A percentile compares a stretch with the other conserved stretches of the same genome.
These are phyloP conservation scores for Xylariomycetidae sp. DNA, from an alignment of 2,329 filamentous ascomycete species.

Conservation along the genomic window DNA sequence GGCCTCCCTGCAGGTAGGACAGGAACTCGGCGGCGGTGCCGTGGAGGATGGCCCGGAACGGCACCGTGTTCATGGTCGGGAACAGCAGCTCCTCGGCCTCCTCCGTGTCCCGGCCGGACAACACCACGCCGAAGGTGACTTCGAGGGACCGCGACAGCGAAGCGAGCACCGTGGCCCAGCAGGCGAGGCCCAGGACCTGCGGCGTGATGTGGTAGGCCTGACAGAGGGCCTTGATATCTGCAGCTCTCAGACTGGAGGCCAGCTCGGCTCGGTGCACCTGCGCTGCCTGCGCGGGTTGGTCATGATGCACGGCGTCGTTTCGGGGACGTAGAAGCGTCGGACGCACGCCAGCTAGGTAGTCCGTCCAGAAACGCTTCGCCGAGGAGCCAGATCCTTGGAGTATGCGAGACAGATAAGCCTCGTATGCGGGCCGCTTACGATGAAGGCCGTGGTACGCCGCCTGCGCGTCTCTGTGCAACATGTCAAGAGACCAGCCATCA, in stretches of 20 bases:
- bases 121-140: conserved; percentile 73
- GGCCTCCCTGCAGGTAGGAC: conserved; percentile 65
- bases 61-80: conserved; percentile 88
- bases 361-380: conserved; percentile 62
- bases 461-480: conserved; percentile 66
- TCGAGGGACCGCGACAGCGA: conserved; percentile 60
- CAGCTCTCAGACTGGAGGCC: conserved; percentile 34
- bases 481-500: conserved; percentile 75
- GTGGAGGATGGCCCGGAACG: conserved; percentile 66
- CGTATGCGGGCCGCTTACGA: conserved; percentile 39
- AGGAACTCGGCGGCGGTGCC: conserved; percentile 61
- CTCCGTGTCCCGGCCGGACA: conserved; percentile 77
- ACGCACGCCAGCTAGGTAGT: conserved; percentile 50
- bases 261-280: conserved; percentile 38
- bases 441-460: conserved; percentile 51
- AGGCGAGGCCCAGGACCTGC: conserved; percentile 70
- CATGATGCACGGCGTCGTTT: background rate
- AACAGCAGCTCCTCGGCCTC: conserved; percentile 65
- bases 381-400: conserved; percentile 35
- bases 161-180: conserved; percentile 68
- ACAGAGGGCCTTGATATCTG: conserved; percentile 53
- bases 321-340: conserved; percentile 28
- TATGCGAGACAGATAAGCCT: conserved; percentile 49
- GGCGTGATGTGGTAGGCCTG: conserved; percentile 61
- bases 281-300: no score